Conservation (phyloP, 1,284 basidiomycete genomes). For the Sporisorium graminicola region DNA sequence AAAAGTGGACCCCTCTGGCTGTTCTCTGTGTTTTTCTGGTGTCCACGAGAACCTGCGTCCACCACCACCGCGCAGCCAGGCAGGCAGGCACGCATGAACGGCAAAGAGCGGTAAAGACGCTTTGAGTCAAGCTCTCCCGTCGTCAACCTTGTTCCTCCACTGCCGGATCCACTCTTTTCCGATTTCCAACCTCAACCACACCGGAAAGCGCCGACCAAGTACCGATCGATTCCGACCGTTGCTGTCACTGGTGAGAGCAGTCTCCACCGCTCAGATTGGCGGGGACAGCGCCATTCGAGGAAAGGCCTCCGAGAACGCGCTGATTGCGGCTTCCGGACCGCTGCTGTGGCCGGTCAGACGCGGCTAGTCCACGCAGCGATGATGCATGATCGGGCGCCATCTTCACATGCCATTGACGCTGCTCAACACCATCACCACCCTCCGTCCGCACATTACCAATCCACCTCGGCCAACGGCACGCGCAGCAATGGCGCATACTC, state of each 20-base stretch:
- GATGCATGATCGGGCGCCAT: slow-evolving; percentile 7
- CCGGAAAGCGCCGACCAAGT: slow-evolving; percentile 15
- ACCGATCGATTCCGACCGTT: slow-evolving; percentile 13
- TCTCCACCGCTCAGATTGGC: neutral
- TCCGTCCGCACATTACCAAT: neutral
- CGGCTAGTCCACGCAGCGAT: slow-evolving; percentile 2
- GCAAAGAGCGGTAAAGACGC: slow-evolving; percentile 22
- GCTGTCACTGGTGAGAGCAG: no score
- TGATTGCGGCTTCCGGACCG: no score
- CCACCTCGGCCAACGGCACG: neutral
- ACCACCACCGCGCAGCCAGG: slow-evolving; percentile 4
- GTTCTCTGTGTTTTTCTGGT: neutral
- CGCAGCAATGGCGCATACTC: slow-evolving; percentile 30
- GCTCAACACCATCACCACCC: slow-evolving; percentile 1
- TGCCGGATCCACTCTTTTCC: slow-evolving; percentile 32
- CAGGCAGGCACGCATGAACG: neutral
- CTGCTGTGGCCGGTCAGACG: neutral
- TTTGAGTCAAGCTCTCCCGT: neutral
- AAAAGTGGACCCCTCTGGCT: slow-evolving; percentile 23
- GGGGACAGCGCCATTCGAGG: neutral
- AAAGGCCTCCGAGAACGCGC: neutral
- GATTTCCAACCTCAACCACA: neutral
- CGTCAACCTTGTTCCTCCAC: neutral
- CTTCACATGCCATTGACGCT: neutral
- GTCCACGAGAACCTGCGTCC: neutral